Percentiles rank a stretch among this genome's conserved stretches.
phyloP scores from a whole-genome alignment of 164 flowering plant species.

The Magnolia officinalis region DNA sequence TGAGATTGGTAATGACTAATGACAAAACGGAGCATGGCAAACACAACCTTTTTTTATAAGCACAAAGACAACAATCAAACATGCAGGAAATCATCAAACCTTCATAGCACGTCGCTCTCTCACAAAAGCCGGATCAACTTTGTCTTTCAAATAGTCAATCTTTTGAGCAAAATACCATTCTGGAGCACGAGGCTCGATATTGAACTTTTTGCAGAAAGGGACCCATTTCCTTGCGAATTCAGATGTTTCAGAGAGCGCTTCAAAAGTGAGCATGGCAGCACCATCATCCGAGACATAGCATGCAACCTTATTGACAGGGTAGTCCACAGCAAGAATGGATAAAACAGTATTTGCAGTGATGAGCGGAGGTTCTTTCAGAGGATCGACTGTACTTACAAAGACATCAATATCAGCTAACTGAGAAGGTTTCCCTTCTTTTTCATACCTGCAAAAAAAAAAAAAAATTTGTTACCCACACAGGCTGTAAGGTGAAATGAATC shows the following conservation, averaged over 20 bases:
- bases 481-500: background rate
- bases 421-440: constrained; percentile 86
- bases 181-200: constrained; percentile 90
- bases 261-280: constrained; percentile 93
- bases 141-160: constrained; percentile 85
- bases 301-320: constrained; percentile 95
- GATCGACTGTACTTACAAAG: constrained; percentile 96
- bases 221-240: constrained; percentile 96
- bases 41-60: background rate
- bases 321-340: constrained; percentile 92
- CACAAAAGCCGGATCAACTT: constrained; percentile 84
- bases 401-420: constrained; percentile 92
- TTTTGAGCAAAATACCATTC: constrained; percentile 87
- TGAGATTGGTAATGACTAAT: background rate
- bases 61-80: background rate
- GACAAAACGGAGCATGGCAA: background rate
- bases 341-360: constrained; percentile 93
- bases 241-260: constrained; percentile 82
- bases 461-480: background rate
- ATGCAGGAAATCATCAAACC: constrained; percentile 29
- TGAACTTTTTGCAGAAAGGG: constrained; percentile 84
- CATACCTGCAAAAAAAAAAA: constrained; percentile 55
- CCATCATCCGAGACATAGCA: constrained; percentile 98
- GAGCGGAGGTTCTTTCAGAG: constrained; percentile 92
- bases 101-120: constrained; percentile 96